A percentile compares a stretch with the other conserved stretches of the same genome.
Evolutionary conservation across 192 early-diverging fungal species (phyloP).

Genomic region (Backusella luteola): DNA sequence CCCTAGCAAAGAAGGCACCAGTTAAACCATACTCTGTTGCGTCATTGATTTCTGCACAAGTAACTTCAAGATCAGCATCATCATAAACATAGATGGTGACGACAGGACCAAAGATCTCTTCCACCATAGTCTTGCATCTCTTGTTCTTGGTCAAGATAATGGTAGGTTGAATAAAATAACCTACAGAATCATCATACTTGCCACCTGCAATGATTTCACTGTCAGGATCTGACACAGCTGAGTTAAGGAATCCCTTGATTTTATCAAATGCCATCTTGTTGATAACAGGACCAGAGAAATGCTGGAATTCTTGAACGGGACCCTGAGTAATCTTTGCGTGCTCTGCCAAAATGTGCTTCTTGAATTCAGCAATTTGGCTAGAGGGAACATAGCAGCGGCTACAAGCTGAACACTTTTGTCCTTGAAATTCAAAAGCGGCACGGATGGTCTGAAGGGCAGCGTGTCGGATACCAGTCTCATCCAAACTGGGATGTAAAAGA

Average conservation of each 20-base stretch:
- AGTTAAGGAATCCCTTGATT: slow-evolving; percentile 88
- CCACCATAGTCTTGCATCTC: slow-evolving; percentile 75
- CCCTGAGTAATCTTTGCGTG: slow-evolving; percentile 82
- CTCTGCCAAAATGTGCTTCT: slow-evolving; percentile 60
- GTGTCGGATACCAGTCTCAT: slow-evolving; percentile 67
- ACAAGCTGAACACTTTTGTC: slow-evolving; percentile 98
- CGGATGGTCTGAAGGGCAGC: slow-evolving; percentile 91
- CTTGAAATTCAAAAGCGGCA: slow-evolving; percentile 93
- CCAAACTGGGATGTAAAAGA: slow-evolving; percentile 69
- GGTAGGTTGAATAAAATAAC: slow-evolving; percentile 92
- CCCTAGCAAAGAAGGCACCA: slow-evolving; percentile 86
- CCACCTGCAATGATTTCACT: slow-evolving; percentile 91
- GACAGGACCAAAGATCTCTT: slow-evolving; percentile 98
- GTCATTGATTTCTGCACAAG: slow-evolving; percentile 68
- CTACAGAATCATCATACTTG: slow-evolving; percentile 78
- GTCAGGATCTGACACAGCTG: slow-evolving; percentile 61
- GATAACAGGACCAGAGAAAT: slow-evolving; percentile 91
- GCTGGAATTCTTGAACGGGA: slow-evolving; percentile 78
- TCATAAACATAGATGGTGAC: slow-evolving; percentile 91
- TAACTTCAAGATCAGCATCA: slow-evolving; percentile 72
- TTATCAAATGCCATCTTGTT: slow-evolving; percentile 91
- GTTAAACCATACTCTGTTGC: slow-evolving; percentile 92
- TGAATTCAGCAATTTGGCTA: slow-evolving; percentile 75
- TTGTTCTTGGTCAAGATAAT: slow-evolving; percentile 86
- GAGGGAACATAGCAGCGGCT: slow-evolving; percentile 90